Percentiles rank a stretch among this genome's conserved stretches.
Conservation (phyloP, 805 yeast species). For the Tetrapisispora namnaoensis region DNA sequence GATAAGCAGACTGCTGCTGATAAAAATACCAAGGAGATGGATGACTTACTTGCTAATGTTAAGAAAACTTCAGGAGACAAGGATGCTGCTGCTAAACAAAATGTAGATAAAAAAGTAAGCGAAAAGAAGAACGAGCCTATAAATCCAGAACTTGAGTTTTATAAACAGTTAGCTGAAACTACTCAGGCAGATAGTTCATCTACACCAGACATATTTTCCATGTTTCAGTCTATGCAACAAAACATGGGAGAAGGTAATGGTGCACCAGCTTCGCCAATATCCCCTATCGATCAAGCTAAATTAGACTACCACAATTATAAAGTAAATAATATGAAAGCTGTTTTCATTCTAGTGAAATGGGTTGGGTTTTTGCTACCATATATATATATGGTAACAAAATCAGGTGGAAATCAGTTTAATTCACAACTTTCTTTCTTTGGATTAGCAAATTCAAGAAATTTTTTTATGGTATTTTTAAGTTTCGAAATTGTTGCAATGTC, state of each 20-base stretch:
- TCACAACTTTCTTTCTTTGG: conserved; percentile 1
- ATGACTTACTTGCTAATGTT: conserved; percentile 3
- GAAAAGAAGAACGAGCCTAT: not conserved
- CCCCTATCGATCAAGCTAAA: conserved; percentile 19
- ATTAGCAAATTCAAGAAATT: conserved; percentile 21
- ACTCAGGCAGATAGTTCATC: conserved; percentile 9
- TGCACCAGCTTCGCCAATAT: conserved; percentile 1
- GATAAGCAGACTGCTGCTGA: conserved; percentile 6
- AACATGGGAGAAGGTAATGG: conserved; percentile 5
- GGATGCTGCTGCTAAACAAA: not conserved
- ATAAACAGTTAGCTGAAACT: conserved; percentile 22
- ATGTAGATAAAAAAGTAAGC: not conserved
- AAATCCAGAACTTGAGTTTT: conserved; percentile 12
- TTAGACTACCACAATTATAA: conserved; percentile 21
- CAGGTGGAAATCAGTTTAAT: conserved; percentile 7
- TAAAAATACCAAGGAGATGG: conserved; percentile 4
- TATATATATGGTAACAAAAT: conserved; percentile 17
- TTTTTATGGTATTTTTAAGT: conserved; percentile 27
- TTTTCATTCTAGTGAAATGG: conserved; percentile 27
- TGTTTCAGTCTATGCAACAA: conserved; percentile 15
- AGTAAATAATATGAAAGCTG: conserved; percentile 24
- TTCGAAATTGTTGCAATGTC: conserved; percentile 29
- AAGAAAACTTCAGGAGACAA: not conserved
- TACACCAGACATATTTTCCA: conserved; percentile 20
- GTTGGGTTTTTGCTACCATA: conserved; percentile 22